A percentile compares a stretch with the other conserved stretches of the same genome.
These are phyloP conservation scores for Penicillium sumatraense DNA, from an alignment of 2,329 filamentous ascomycete species.

Conservation along the genomic window DNA sequence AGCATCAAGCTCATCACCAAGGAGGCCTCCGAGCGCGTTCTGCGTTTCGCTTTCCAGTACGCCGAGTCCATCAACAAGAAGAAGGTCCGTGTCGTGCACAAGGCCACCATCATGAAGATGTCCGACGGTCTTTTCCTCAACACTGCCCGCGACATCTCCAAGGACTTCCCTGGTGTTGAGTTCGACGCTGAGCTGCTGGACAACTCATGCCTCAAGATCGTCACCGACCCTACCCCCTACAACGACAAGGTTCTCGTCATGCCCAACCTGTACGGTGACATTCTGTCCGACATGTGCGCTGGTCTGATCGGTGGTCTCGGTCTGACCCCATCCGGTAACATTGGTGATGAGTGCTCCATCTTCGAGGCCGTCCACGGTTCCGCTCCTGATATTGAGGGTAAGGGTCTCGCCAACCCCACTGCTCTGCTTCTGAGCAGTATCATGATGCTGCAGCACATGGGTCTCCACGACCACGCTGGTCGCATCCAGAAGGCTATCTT, in stretches of 20 bases:
- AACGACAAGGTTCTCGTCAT: constrained; percentile 98
- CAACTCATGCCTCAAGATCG: constrained; percentile 99
- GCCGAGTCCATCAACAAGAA: constrained; percentile 89
- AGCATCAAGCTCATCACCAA: constrained; percentile 99
- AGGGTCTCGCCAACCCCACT: constrained; percentile 95
- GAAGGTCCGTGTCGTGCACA: constrained; percentile 98
- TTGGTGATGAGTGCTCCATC: constrained; percentile 98
- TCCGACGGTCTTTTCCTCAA: constrained; percentile 96
- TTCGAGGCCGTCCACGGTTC: constrained; percentile 99
- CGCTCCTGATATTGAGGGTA: constrained; percentile 93
- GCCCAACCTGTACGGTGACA: constrained; percentile 99
- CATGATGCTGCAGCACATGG: constrained; percentile 99
- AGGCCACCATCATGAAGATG: constrained; percentile 99
- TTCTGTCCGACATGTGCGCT: constrained; percentile 99
- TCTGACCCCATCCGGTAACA: constrained; percentile 96
- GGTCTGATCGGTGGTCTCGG: constrained; percentile 97
- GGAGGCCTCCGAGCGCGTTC: constrained; percentile 91
- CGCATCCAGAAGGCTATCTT: constrained; percentile 96
- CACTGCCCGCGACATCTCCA: constrained; percentile 81
- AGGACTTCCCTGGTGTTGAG: constrained; percentile 94
- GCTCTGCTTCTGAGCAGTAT: constrained; percentile 93
- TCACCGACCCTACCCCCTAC: constrained; percentile 93
- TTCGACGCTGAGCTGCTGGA: constrained; percentile 98
- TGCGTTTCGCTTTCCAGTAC: constrained; percentile 98
- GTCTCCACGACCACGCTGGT: constrained; percentile 78